A percentile compares a stretch with the other conserved stretches of the same genome.
These are phyloP conservation scores for Fusarium keratoplasticum DNA, from an alignment of 2,329 filamentous ascomycete genomes.

Conservation along the genomic window DNA sequence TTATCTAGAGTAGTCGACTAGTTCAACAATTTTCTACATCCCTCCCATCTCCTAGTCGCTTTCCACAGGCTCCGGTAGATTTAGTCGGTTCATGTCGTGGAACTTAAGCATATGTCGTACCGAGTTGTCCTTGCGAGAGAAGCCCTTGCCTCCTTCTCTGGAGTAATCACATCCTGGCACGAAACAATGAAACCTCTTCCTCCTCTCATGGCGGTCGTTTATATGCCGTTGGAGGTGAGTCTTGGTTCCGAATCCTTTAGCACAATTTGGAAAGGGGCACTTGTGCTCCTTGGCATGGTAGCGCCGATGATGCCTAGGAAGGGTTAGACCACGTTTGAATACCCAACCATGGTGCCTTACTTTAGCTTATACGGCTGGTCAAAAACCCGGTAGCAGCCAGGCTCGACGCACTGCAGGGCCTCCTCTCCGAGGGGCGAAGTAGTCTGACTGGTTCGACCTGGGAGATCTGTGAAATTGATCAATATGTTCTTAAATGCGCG, in stretches of 20 bases:
- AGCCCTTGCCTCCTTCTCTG: not conserved
- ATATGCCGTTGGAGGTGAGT: not conserved
- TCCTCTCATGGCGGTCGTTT: not conserved
- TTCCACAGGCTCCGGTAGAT: not conserved
- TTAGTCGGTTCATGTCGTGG: not conserved
- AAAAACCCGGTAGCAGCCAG: not conserved
- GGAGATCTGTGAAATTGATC: not conserved
- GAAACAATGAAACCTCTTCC: not conserved
- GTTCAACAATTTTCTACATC: not conserved
- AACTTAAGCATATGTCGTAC: not conserved
- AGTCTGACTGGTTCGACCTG: not conserved
- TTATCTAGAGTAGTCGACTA: not conserved
- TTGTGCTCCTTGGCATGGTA: not conserved
- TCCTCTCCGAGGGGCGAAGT: not conserved
- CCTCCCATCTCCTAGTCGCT: not conserved
- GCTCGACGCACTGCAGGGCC: not conserved
- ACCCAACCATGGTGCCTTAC: no score
- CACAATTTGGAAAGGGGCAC: not conserved
- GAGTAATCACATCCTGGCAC: not conserved
- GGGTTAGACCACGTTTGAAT: not conserved
- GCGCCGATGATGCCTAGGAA: not conserved
- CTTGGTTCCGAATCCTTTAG: not conserved
- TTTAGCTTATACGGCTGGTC: not conserved
- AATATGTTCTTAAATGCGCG: not conserved
- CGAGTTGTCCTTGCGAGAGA: not conserved